A percentile compares a stretch with the other conserved stretches of the same genome.
phyloP scores from a whole-genome alignment of 75 land plant genomes.

The Selaginella tamariscina region DNA sequence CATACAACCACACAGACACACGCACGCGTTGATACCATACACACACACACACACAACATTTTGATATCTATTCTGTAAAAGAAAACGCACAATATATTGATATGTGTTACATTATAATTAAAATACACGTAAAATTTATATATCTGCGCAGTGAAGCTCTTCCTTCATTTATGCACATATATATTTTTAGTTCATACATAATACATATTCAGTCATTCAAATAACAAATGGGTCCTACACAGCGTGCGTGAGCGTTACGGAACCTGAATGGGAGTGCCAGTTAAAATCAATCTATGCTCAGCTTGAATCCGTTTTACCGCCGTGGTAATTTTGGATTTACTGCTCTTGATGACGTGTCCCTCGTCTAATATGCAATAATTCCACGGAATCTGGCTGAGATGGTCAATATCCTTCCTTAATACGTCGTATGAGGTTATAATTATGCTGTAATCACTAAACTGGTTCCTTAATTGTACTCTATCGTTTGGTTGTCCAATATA shows the following conservation, averaged over 20 bases:
- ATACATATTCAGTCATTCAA: no score
- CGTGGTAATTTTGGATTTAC: slow-evolving; percentile 77
- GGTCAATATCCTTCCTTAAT: slow-evolving; percentile 80
- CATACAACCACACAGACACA: no score
- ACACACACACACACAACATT: no score
- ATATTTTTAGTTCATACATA: no score
- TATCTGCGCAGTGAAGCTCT: no score
- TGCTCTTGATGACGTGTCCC: slow-evolving; percentile 87
- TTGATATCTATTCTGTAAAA: no score
- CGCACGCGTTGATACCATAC: no score
- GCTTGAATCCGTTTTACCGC: slow-evolving; percentile 89
- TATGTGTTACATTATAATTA: no score
- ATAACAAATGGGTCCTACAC: no score
- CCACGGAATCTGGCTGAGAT: slow-evolving; percentile 55
- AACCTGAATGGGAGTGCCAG: slow-evolving; percentile 98
- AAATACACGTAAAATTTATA: no score
- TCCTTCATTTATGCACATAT: no score
- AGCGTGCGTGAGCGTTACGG: not conserved
- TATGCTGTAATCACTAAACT: slow-evolving; percentile 50
- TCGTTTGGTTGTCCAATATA: slow-evolving; percentile 78
- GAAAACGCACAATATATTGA: no score
- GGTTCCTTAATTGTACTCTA: slow-evolving; percentile 36
- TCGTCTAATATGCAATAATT: slow-evolving; percentile 95
- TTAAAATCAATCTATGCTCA: slow-evolving; percentile 78
- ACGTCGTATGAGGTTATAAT: slow-evolving; percentile 95